Percentiles rank a stretch among this genome's conserved stretches.
Conservation (phyloP, 2,329 filamentous ascomycete species). For the Calonectria pseudoturangicola region DNA sequence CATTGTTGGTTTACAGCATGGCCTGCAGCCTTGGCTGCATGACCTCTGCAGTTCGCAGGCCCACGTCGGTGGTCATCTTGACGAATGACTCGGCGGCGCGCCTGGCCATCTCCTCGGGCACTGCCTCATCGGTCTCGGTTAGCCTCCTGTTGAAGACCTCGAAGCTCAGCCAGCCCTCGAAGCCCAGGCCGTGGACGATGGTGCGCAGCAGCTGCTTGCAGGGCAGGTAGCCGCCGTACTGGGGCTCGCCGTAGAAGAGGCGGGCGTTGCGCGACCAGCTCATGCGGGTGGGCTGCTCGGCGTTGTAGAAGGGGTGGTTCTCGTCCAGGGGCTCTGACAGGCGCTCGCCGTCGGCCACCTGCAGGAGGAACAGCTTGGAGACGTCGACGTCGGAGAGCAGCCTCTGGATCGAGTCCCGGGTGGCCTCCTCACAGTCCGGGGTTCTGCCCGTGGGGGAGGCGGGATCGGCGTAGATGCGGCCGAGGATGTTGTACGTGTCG, state of each 20-base stretch:
- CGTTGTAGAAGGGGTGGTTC: slow-evolving; percentile 60
- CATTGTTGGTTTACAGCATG: slow-evolving; percentile 54
- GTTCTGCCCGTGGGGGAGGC: slow-evolving; percentile 70
- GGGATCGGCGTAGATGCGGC: slow-evolving; percentile 82
- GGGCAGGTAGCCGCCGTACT: slow-evolving; percentile 80
- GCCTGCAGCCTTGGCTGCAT: slow-evolving; percentile 57
- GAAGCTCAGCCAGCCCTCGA: slow-evolving; percentile 81
- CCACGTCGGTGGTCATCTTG: slow-evolving; percentile 63
- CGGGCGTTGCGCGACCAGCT: slow-evolving; percentile 85
- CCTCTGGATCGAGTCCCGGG: slow-evolving; percentile 72
- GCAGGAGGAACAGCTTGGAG: slow-evolving; percentile 83
- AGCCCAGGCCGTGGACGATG: slow-evolving; percentile 79
- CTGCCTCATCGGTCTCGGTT: slow-evolving; percentile 76
- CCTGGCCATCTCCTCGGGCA: slow-evolving; percentile 73
- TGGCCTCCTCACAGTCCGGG: slow-evolving; percentile 71
- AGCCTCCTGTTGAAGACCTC: slow-evolving; percentile 76
- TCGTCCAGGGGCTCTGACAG: slow-evolving; percentile 76
- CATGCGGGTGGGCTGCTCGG: slow-evolving; percentile 73
- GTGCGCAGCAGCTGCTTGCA: slow-evolving; percentile 76
- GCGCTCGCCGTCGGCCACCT: slow-evolving; percentile 84
- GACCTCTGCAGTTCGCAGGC: slow-evolving; percentile 52
- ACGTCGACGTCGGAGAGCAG: slow-evolving; percentile 75
- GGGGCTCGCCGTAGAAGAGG: slow-evolving; percentile 72
- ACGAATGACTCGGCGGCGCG: slow-evolving; percentile 71
- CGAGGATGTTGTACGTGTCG: slow-evolving; percentile 87